These are phyloP conservation scores for Nemania sp. DNA, from an alignment of 2,329 filamentous ascomycete genomes.

Conservation along the genomic window DNA sequence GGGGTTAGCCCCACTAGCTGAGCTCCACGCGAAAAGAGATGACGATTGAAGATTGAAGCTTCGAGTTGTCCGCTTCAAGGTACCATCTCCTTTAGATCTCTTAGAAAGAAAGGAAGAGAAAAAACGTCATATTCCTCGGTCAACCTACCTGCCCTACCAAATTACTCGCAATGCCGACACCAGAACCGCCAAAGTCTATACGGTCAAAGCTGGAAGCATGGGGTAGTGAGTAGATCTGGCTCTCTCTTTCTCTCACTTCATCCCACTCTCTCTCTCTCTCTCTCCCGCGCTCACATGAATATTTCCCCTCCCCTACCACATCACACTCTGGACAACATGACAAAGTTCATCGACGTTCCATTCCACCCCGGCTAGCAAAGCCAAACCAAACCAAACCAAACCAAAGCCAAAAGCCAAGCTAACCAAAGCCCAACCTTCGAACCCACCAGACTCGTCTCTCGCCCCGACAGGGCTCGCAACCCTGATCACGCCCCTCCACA, in stretches of 20 bases:
- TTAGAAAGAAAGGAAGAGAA: neutral
- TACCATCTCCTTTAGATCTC: neutral
- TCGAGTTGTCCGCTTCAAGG: neutral
- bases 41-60: slow-evolving; percentile 11
- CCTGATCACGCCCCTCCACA: slow-evolving; percentile 60
- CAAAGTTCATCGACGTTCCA: too few relatives aligned
- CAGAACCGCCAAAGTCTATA: slow-evolving; percentile 41
- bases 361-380: too few relatives aligned
- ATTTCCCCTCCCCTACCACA: too few relatives aligned
- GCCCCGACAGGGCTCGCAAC: slow-evolving; percentile 61
- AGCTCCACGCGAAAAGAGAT: slow-evolving; percentile 16
- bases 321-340: too few relatives aligned
- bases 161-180: slow-evolving; percentile 38
- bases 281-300: neutral
- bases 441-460: slow-evolving; percentile 53
- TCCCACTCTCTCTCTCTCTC: neutral
- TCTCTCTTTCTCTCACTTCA: too few relatives aligned
- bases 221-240: slow-evolving; percentile 51
- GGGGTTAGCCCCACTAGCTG: neutral
- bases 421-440: neutral
- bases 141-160: too few relatives aligned
- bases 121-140: too few relatives aligned
- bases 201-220: slow-evolving; percentile 48
- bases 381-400: neutral
- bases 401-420: neutral